Evolutionary conservation across 75 land plant genomes (phyloP).

Genomic region (Cupressus sempervirens): DNA sequence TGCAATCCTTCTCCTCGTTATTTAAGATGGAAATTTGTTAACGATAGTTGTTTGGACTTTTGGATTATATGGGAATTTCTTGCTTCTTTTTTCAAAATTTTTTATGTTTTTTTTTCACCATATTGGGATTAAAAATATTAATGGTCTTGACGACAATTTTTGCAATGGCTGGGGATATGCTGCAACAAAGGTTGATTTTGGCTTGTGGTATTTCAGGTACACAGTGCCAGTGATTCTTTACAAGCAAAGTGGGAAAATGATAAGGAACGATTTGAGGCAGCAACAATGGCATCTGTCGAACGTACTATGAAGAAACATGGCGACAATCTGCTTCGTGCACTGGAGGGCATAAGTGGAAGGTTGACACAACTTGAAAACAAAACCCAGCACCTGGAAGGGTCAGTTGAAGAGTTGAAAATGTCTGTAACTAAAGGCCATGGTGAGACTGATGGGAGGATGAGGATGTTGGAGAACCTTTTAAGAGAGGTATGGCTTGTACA

Average conservation of each 20-base stretch:
- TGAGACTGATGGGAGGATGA: constrained; percentile 68
- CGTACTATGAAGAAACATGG: constrained; percentile 71
- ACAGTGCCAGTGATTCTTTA: background rate
- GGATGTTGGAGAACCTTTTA: constrained; percentile 65
- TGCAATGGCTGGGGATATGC: background rate
- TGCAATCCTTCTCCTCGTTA: background rate
- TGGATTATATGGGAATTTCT: background rate
- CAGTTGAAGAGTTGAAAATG: constrained; percentile 64
- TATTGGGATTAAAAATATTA: background rate
- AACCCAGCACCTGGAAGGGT: constrained; percentile 66
- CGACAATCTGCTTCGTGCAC: constrained; percentile 59
- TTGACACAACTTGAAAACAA: constrained; percentile 72
- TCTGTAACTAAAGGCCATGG: constrained; percentile 55
- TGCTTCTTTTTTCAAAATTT: background rate
- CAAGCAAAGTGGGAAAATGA: constrained; percentile 22
- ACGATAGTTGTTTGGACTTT: background rate
- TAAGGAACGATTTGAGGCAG: constrained; percentile 33
- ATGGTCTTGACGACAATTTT: background rate
- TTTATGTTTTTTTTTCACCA: background rate
- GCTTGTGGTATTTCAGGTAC: background rate
- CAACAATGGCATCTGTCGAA: constrained; percentile 67
- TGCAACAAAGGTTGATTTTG: background rate
- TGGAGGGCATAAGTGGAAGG: constrained; percentile 79
- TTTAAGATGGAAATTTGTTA: background rate
- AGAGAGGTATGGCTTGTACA: constrained; percentile 55